Evolutionary conservation across 2,329 filamentous ascomycete species (phyloP).

Genomic region (Xylaria sp.): DNA sequence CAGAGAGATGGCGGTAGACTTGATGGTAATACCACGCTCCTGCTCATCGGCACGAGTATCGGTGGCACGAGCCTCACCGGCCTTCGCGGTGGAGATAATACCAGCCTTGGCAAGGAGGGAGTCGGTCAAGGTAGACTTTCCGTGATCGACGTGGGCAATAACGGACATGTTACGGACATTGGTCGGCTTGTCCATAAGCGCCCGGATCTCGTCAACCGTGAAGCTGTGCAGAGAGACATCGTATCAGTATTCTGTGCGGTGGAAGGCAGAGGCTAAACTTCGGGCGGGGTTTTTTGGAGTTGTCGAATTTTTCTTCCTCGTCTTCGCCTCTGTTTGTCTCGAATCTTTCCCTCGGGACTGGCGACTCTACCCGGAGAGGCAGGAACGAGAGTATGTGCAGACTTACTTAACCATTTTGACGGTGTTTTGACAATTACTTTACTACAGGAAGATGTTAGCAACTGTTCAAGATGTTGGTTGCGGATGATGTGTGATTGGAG

Average conservation of each 20-base stretch:
- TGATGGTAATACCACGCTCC: conserved; percentile 99
- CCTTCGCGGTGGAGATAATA: conserved; percentile 98
- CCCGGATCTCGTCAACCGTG: conserved; percentile 90
- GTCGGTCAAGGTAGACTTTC: conserved; percentile 99
- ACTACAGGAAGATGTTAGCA: conserved; percentile 27
- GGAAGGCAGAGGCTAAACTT: conserved; percentile 36
- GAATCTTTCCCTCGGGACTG: neutral
- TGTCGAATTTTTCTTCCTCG: conserved; percentile 1
- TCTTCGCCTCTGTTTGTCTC: conserved; percentile 8
- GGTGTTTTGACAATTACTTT: conserved; percentile 57
- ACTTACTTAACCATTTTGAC: conserved; percentile 99
- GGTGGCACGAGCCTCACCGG: conserved; percentile 90
- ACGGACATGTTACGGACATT: conserved; percentile 96
- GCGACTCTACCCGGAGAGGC: conserved; percentile 2
- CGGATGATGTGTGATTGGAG: neutral
- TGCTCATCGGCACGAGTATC: conserved; percentile 97
- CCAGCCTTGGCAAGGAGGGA: conserved; percentile 97
- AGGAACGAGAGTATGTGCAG: neutral
- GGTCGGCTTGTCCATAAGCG: conserved; percentile 65
- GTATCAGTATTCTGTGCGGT: conserved; percentile 42
- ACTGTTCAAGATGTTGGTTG: neutral
- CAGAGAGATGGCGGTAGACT: conserved; percentile 98
- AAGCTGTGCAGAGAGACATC: conserved; percentile 59
- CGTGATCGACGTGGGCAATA: conserved; percentile 99
- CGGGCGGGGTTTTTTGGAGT: conserved; percentile 32